Base-by-base conservation (phyloP, 441 rosid genomes). In the Bocquillonia castaneifolia region DNA sequence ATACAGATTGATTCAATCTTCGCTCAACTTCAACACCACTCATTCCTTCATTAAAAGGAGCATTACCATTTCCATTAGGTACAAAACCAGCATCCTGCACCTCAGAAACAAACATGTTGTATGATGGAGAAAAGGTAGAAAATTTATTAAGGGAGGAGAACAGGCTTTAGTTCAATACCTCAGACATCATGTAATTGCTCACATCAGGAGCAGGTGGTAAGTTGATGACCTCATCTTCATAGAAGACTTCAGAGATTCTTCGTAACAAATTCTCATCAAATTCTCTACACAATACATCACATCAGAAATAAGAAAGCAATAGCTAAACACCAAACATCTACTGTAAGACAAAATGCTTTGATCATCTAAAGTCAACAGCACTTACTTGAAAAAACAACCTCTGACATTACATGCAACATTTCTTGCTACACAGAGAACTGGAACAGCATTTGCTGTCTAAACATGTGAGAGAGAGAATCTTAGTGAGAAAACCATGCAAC, bases 331-430 rank as follows among this genome's bases (percentile, higher is more conserved):
- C 54, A 39, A 59, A 25, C 3, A 56, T 34, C 5, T 32, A 57
- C 58, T 58, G 22, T 29, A 12, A 40, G 56, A 45, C 48, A 57
- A 29, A 66, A 63, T 34, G 10, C 34, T 69, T 64, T 18, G 36
- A 53, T 47, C 26, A 40, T 31, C 50, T 17, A 23, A 78, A 70
- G 34, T 58, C 60, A 62, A 72, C 5, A 34, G 37, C 69, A 67
- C 96, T 84, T 86, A 94, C 99, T 81, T 92, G 89, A 94, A 94
- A 79, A 90, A 94, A 71, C 77, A 87, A 75, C 96, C 98, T 79
- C 98, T 90, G 77, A 86, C 97, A 72, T 94, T 94, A 85, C 99
- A 92, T 47, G 99, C 99, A 77, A 94, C 99, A 87, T 92, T 94
- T 78, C 99, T 92, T 50, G 99, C 98, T 39, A 94, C 97, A 59